These are phyloP conservation scores for Sodiomyces alkalinus DNA, from an alignment of 2,329 filamentous ascomycete species.

Conservation along the genomic window DNA sequence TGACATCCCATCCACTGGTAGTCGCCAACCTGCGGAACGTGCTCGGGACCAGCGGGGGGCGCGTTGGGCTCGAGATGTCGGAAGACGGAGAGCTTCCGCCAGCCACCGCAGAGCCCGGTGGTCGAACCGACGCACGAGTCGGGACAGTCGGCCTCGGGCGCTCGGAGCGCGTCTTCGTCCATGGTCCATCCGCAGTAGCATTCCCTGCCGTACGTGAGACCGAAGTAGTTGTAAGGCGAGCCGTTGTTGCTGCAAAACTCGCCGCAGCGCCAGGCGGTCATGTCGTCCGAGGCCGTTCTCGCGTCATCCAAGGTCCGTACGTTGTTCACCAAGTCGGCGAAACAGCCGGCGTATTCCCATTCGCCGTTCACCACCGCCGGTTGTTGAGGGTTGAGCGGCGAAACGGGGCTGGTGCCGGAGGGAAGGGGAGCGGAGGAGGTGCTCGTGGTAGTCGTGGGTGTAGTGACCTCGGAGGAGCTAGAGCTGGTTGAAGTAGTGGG, in stretches of 20 bases:
- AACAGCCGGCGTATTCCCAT: conserved; percentile 12
- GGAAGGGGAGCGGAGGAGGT: conserved; percentile 1
- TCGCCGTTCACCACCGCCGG: conserved; percentile 3
- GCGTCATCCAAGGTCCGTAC: conserved; percentile 5
- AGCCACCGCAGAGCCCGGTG: conserved; percentile 7
- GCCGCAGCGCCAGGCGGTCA: conserved; percentile 12
- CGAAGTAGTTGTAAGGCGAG: conserved; percentile 12
- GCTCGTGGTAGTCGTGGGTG: background rate
- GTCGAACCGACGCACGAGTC: conserved; percentile 6
- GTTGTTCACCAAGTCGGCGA: conserved; percentile 10
- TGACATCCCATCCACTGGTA: conserved; percentile 11
- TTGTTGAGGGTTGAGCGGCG: conserved; percentile 3
- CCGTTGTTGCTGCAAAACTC: conserved; percentile 10
- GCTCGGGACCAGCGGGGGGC: conserved; percentile 6
- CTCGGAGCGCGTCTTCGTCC: conserved; percentile 4
- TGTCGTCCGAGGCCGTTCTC: conserved; percentile 7
- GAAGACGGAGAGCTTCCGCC: conserved; percentile 11
- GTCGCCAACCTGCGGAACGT: conserved; percentile 6
- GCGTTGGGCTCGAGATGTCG: conserved; percentile 7
- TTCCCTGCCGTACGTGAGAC: conserved; percentile 11
- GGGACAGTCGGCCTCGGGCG: conserved; percentile 9
- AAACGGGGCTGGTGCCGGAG: background rate
- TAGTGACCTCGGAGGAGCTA: background rate
- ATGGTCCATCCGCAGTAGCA: conserved; percentile 11
- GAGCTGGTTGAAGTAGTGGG: background rate